These are phyloP conservation scores for Syzygium grande DNA, from an alignment of 345 rosid genomes.

Conservation along the genomic window DNA sequence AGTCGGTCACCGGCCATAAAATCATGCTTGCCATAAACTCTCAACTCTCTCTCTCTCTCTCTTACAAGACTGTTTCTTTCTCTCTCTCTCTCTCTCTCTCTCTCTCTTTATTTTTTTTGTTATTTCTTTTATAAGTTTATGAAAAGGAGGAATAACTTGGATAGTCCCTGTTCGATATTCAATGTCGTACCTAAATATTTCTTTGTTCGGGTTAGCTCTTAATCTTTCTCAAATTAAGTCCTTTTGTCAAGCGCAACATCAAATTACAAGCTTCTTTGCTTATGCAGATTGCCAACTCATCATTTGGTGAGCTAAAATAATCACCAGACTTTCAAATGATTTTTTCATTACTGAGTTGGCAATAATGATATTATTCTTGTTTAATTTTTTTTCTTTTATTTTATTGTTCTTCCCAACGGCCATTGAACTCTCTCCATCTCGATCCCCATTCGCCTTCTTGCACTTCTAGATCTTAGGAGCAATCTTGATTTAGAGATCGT, in stretches of 20 bases:
- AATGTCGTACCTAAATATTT: not conserved
- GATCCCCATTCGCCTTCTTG: not conserved
- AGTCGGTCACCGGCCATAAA: slow-evolving; percentile 5
- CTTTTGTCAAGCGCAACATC: not conserved
- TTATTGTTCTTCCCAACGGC: not conserved
- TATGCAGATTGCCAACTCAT: not conserved
- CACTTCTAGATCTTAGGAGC: not conserved
- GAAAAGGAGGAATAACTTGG: not conserved
- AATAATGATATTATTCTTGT: not conserved
- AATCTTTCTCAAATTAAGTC: not conserved
- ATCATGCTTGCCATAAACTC: not conserved
- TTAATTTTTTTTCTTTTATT: not conserved
- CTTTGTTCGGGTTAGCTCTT: not conserved
- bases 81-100: not conserved
- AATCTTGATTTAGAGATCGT: not conserved
- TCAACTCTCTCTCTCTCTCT: not conserved
- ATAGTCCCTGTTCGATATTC: not conserved
- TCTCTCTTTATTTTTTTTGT: not conserved
- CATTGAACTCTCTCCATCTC: not conserved
- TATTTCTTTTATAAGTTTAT: not conserved
- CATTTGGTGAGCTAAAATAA: not conserved
- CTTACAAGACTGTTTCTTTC: not conserved
- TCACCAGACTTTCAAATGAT: not conserved
- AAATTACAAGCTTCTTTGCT: not conserved
- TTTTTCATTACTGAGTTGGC: not conserved